phyloP scores from a whole-genome alignment of 2,329 filamentous ascomycete species.

The Pyricularia sp. region DNA sequence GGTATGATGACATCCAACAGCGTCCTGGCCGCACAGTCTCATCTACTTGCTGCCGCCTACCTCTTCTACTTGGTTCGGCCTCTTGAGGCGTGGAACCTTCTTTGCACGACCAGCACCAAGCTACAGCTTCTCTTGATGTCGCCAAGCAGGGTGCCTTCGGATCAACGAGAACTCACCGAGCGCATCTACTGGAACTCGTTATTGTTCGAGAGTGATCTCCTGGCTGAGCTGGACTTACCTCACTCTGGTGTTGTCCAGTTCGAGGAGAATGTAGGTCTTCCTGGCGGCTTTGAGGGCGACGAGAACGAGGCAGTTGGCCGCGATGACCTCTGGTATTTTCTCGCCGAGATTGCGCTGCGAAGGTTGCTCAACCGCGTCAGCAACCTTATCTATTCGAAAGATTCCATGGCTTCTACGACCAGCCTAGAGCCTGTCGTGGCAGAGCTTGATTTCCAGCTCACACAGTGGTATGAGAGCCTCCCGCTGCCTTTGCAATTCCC shows the following conservation, averaged over 20 bases:
- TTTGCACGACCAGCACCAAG: slow-evolving; percentile 71
- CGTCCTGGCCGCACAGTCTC: slow-evolving; percentile 66
- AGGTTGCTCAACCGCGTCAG: slow-evolving; percentile 66
- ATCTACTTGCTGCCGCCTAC: slow-evolving; percentile 69
- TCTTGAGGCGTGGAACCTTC: slow-evolving; percentile 68
- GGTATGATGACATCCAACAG: slow-evolving; percentile 70
- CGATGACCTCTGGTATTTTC: slow-evolving; percentile 76
- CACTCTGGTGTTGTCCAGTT: slow-evolving; percentile 75
- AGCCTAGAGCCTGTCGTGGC: slow-evolving; percentile 66
- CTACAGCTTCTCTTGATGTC: slow-evolving; percentile 66
- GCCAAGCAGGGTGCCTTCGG: slow-evolving; percentile 54
- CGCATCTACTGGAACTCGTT: slow-evolving; percentile 76
- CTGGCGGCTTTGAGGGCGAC: slow-evolving; percentile 64
- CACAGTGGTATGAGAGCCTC: slow-evolving; percentile 73
- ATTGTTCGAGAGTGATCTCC: slow-evolving; percentile 66
- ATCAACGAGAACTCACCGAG: slow-evolving; percentile 60
- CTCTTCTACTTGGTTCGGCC: slow-evolving; percentile 72
- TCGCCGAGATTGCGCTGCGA: slow-evolving; percentile 69
- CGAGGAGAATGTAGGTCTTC: slow-evolving; percentile 66
- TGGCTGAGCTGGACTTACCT: slow-evolving; percentile 68
- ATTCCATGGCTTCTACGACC: slow-evolving; percentile 56
- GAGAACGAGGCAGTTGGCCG: slow-evolving; percentile 50
- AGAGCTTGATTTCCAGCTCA: slow-evolving; percentile 70
- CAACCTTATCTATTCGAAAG: slow-evolving; percentile 67
- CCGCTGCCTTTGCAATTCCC: slow-evolving; percentile 66